phyloP scores from a whole-genome alignment of 2,329 filamentous ascomycete species.

The Pezizomycotina sp. region DNA sequence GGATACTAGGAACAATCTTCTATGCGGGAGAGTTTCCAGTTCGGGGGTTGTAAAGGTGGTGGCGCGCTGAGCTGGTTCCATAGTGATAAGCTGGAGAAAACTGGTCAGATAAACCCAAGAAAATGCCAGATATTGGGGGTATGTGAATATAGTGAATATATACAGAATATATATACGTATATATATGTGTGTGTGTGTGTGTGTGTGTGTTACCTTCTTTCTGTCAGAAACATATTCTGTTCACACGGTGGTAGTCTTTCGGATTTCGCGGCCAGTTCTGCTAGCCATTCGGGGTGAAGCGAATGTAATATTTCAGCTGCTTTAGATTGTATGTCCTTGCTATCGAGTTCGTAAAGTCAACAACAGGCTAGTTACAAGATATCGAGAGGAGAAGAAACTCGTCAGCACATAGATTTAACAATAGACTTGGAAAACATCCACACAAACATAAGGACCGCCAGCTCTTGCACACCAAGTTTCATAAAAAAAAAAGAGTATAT shows the following conservation, averaged over 20 bases:
- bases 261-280: constrained; percentile 24
- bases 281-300: constrained; percentile 25
- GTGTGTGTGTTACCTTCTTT: constrained; percentile 10
- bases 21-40: constrained; percentile 94
- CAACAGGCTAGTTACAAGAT: no score
- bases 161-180: no score
- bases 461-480: no score
- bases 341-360: no score
- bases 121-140: no score
- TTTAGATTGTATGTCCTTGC: constrained; percentile 9
- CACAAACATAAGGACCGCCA: no score
- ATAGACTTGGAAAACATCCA: no score
- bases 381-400: no score
- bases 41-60: constrained; percentile 81
- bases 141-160: no score
- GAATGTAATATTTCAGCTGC: constrained; percentile 8
- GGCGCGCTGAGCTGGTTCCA: constrained; percentile 95
- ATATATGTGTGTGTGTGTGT: not conserved
- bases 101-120: no score
- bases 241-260: constrained; percentile 15
- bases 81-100: constrained; percentile 39
- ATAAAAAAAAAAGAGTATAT: no score
- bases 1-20: constrained; percentile 86
- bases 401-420: no score
- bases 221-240: constrained; percentile 17